A percentile compares a stretch with the other conserved stretches of the same genome.
phyloP scores from a whole-genome alignment of 2,329 filamentous ascomycete genomes.

The Microascus cirrosus region DNA sequence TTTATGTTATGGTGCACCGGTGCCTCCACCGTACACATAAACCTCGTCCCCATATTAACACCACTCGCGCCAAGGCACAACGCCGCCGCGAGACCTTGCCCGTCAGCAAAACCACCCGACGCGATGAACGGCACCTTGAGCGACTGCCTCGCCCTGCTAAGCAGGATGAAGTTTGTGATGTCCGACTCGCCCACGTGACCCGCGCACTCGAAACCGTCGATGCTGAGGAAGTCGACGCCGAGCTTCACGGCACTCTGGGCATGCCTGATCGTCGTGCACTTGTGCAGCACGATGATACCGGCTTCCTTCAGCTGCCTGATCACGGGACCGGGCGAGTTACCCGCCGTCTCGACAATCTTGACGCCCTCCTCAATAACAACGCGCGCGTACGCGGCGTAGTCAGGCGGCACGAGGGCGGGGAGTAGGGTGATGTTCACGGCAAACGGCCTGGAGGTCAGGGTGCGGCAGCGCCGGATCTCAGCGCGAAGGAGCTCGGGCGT shows the following conservation, averaged over 20 bases:
- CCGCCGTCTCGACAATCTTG: constrained; percentile 83
- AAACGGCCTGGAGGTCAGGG: constrained; percentile 70
- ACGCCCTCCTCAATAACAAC: constrained; percentile 90
- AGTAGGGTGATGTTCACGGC: constrained; percentile 93
- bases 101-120: constrained; percentile 90
- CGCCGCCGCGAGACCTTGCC: constrained; percentile 83
- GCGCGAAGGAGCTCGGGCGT: constrained; percentile 83
- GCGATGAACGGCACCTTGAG: constrained; percentile 88
- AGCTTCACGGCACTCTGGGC: constrained; percentile 85
- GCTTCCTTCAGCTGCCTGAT: constrained; percentile 80
- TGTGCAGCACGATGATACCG: constrained; percentile 75
- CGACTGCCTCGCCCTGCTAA: constrained; percentile 73
- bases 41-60: constrained; percentile 97
- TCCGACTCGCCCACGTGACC: constrained; percentile 80
- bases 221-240: constrained; percentile 91
- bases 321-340: constrained; percentile 78
- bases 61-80: constrained; percentile 83
- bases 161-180: constrained; percentile 82
- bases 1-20: constrained; percentile 93
- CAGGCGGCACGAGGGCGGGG: constrained; percentile 76
- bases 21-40: constrained; percentile 91
- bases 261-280: constrained; percentile 94
- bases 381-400: constrained; percentile 86
- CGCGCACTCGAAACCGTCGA: constrained; percentile 96
- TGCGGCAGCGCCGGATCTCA: constrained; percentile 80